Base-by-base conservation (phyloP, 1,284 basidiomycete species). In the Ceratobasidium sp. region DNA sequence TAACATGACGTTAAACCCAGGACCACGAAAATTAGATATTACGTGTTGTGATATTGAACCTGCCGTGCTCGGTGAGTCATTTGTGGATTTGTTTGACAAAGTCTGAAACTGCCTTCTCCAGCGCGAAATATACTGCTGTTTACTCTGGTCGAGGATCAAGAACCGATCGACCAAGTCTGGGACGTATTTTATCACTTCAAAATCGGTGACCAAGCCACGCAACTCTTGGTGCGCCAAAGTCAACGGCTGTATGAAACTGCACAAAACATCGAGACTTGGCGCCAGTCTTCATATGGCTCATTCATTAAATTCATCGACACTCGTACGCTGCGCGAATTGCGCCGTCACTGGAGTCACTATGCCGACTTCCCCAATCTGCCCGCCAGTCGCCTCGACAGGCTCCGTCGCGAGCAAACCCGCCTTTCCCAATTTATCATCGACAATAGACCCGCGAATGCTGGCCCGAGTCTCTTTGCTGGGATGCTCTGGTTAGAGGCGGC, bases 41-140 rank as follows among this genome's bases (percentile, higher is more conserved):
- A 89, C 89, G 0, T 90, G 88, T 74, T 87, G 86, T 74, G 88
- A 90, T 79, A 77, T 83, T 19, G 88, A 90, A 51, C 84, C 87
- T 2, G 88, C 84, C 0, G 81, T 89, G 0, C 79, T 90, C 16
- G 88, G 89, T 88, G 79, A 75, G 75, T 58, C n/a, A 22, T 37
- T 64, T 22, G 22, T 51, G 31, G n/a, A n/a, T n/a, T n/a, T n/a
- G n/a, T n/a, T n/a, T 6, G 6, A 34, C 22, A 46, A 16, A 43
- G 2, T 16, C 11, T 48, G 9, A 48, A 11, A 48, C 11, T n/a
- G 46, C 13, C 1, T 74, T 19, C 24, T 5, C 14, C 37, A 86
- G 68, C 68, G 31, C 68, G 68, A 2, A 71, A 71, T 22, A 61
- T 61, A 2, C 41, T 71, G 1, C 56, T 71, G 0, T 48, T 71